Base-by-base conservation (phyloP, 345 rosid species). In the Citrus hindsii region DNA sequence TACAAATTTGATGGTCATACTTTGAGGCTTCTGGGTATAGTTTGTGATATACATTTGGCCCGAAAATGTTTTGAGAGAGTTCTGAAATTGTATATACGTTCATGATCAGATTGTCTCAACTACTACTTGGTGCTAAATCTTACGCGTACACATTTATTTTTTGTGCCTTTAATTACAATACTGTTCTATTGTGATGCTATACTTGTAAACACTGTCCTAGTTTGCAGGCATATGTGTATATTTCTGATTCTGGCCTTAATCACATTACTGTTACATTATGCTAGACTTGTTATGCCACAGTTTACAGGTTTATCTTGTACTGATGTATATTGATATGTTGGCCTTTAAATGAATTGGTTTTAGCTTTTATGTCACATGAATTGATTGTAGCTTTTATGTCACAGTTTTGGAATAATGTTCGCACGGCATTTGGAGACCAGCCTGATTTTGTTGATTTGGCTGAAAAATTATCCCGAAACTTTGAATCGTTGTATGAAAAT, bases 351-450 rank as follows among this genome's bases (percentile, higher is more conserved):
- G 38, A 81, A 67, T 82, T 83, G 71, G 84, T 35, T 71, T 22
- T 74, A 84, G n/a, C 65, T 82, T 88, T 83, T 38, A 48, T 73
- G 59, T 85, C 83, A 87, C 94, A 96, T 79, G 32, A 79, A 67
- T 82, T 83, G 71, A 85, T 35, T 71, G 25, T 74, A 84, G n/a
- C 65, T 82, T 88, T 83, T 38, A 55, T 71, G 59, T 84, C 83
- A 86, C 97, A 96, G 99, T 82, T 96, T 61, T 94, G 99, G 98
- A 86, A 87, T 81, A 83, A 89, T 79, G 86, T 96, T 56, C 90
- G 75, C 63, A 65, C 79, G 74, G 94, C 93, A 59, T 94, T 85
- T 38, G 83, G 78, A 30, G 97, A 92, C 83, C 97, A 92, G 81
- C 84, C 91, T 35, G 94, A 92, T 83, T 84, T 88, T 84, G 82